Percentiles rank a stretch among this genome's conserved stretches.
Conservation (phyloP, 768 basidiomycete species). For the Candolleomyces eurysporus region DNA sequence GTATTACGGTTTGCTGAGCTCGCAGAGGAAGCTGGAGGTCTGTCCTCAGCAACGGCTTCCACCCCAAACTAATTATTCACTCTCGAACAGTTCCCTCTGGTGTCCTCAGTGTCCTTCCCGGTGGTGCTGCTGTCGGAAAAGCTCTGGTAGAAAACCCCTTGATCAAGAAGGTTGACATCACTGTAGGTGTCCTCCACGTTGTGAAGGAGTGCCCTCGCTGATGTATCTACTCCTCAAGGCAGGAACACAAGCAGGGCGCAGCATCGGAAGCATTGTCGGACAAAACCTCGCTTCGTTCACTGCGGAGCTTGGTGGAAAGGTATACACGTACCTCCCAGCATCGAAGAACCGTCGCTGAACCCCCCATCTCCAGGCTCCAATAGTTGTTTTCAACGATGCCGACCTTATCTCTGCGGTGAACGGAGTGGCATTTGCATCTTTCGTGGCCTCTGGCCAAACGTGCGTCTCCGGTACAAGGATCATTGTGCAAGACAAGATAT, state of each 20-base stretch:
- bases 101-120: conserved; percentile 72
- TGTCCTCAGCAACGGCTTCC: not conserved
- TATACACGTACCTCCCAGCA: conserved; percentile 17
- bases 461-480: conserved; percentile 91
- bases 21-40: conserved; percentile 65
- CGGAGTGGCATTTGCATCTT: conserved; percentile 79
- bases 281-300: conserved; percentile 72
- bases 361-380: conserved; percentile 56
- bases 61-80: not conserved
- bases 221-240: conserved; percentile 42
- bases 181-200: conserved; percentile 43
- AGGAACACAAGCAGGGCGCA: conserved; percentile 75
- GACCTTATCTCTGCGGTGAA: conserved; percentile 75
- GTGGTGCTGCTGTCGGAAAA: conserved; percentile 64
- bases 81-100: conserved; percentile 62
- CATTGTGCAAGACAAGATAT: conserved; percentile 67
- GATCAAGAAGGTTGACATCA: conserved; percentile 81
- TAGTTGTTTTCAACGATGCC: conserved; percentile 77
- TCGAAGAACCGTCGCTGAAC: not conserved
- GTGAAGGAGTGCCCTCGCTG: not conserved
- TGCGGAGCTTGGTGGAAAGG: conserved; percentile 87
- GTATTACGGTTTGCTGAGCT: conserved; percentile 75
- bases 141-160: conserved; percentile 62
- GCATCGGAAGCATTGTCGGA: conserved; percentile 71
- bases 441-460: conserved; percentile 86